Conservation (phyloP, 805 yeast genomes). For the Cyberlindnera saturnus region DNA sequence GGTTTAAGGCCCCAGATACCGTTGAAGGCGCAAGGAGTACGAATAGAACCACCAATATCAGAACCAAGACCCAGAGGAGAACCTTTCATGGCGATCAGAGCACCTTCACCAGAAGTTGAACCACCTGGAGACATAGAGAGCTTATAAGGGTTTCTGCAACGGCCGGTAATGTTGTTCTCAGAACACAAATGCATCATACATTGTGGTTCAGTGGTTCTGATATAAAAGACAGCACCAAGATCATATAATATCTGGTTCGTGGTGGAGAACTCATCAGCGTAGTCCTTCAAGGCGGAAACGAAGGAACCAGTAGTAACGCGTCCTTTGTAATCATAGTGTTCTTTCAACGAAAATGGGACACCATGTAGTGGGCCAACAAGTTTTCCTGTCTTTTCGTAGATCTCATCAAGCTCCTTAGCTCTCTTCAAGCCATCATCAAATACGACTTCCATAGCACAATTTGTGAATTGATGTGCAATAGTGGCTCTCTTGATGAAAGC, state of each 20-base stretch:
- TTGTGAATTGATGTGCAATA: conserved; percentile 57
- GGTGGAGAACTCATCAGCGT: conserved; percentile 40
- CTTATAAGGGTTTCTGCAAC: conserved; percentile 54
- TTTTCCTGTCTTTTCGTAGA: conserved; percentile 39
- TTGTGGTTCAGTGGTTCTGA: conserved; percentile 66
- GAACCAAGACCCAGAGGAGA: conserved; percentile 62
- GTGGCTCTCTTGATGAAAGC: conserved; percentile 42
- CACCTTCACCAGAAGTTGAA: conserved; percentile 72
- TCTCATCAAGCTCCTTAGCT: conserved; percentile 54
- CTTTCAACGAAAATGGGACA: conserved; percentile 61
- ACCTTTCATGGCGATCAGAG: conserved; percentile 51
- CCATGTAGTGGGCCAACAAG: conserved; percentile 66
- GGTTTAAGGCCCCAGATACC: conserved; percentile 63
- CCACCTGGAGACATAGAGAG: conserved; percentile 60
- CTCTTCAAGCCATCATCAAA: conserved; percentile 55
- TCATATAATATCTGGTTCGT: conserved; percentile 35
- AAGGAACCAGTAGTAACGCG: conserved; percentile 55
- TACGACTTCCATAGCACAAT: conserved; percentile 55
- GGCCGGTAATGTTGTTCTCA: conserved; percentile 52
- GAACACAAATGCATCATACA: conserved; percentile 65
- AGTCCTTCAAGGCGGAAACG: conserved; percentile 44
- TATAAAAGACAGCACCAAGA: conserved; percentile 47
- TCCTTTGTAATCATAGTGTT: conserved; percentile 51
- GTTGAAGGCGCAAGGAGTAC: conserved; percentile 62
- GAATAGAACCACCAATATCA: conserved; percentile 68